Base-by-base conservation (phyloP, 148 eudicot genomes). In the Suaeda aralocaspica region DNA sequence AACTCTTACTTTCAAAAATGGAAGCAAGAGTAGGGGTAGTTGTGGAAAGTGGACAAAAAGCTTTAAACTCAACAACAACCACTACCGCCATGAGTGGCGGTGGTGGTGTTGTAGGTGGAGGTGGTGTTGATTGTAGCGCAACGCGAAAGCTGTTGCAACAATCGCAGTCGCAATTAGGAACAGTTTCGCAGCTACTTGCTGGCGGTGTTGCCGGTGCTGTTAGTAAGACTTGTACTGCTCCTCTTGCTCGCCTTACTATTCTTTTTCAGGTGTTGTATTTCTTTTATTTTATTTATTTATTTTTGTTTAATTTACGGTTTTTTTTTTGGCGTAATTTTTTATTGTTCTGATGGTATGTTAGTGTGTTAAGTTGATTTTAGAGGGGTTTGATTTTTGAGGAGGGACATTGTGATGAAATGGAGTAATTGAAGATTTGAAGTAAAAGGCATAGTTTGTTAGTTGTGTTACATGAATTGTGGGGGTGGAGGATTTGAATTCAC, bases 121-220 rank as follows among this genome's bases (percentile, higher is more conserved):
- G 77, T 24, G 88, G 76, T 24, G 91, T 69, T 10, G 88, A 80
- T n/a, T 77, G 82, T 41, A 76, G 39, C 25, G 75, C 87, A 6
- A 78, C 85, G 13, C 79, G 79, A 48, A 81, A 82, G 59, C 74
- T 85, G 19, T 65, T 74, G 29, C 87, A 84, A 21, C 80, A 82
- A 24, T 79, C 79, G 30, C 83, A 82, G 48, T 41, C 86, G 5
- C 91, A 83, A 65, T 68, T 85, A 44, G 91, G 89, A 19, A 80
- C 87, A n/a, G 83, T 72, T 26, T 76, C 90, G 21, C 92, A 90
- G 77, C 90, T 90, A 9, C 74, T 91, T 26, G 87, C 97, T 53
- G 97, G 97, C 1, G 97, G 94, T 9, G 67, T 91, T 29, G 97
- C 97, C 64, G 97, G 97, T 2, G 90, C 92, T 57, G 85, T 91